Base-by-base conservation (phyloP, 176 grass and related monocot species). In the Pharus latifolius region DNA sequence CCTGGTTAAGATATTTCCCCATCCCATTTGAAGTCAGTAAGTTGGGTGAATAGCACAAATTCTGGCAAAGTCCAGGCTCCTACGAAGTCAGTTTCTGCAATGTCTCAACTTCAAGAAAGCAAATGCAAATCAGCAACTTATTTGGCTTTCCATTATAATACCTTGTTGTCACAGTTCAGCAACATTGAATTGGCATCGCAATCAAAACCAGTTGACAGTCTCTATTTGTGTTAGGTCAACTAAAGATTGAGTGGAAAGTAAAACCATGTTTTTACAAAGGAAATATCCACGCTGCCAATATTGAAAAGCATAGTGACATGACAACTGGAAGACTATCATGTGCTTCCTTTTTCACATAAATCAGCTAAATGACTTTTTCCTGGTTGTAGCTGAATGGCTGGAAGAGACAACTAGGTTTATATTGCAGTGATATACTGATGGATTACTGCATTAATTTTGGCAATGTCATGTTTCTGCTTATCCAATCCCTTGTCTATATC, bases 1-100 rank as follows among this genome's bases (percentile, higher is more conserved):
- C 27, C 90, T 81, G 75, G 61, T 69, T 82, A 91, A 35, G 33
- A 37, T 81, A 73, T 75, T 88, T 76, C 95, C 87, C 95, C 87
- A 86, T 86, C 90, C 95, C 87, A 93, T 99, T 67, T 56, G 75
- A 70, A 62, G 34, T 70, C 51, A 49, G 27, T 10, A 54, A 37
- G 65, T 81, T 27, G 30, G 49, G 35, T 47, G 23, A 80, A 7
- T 11, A 30, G 8, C 16, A 49, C 37, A 47, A 43, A 19, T 7
- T 49, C 55, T 20, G 48, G 55, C 30, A 55, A 19, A 23, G 33
- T 17, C 40, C 45, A 24, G 34, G 15, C 14, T 79, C 63, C 70
- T 42, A 46, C 74, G 34, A 31, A 7, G 22, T 14, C 42, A 35
- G 12, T 43, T 69, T 74, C 77, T 70, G 77, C 63, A 85, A 46